Evolutionary conservation across 2,329 filamentous ascomycete species (phyloP), one percentile per base, ranked within the genome.

Genomic region (Claviceps purpurea): DNA sequence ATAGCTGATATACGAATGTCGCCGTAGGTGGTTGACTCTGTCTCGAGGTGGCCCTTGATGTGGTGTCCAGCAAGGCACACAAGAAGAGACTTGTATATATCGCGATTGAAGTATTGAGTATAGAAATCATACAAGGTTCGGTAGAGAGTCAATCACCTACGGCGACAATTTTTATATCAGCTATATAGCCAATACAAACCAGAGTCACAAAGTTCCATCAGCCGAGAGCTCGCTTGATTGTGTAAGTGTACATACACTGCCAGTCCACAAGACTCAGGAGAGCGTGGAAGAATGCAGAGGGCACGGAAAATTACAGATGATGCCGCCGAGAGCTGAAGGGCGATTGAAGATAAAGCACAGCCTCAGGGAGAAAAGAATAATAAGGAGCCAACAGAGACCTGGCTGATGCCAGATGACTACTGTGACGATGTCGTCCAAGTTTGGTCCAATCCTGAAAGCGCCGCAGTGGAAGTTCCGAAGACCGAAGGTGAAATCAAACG

Each of bases 181-280:
- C 30, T 11, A 52, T 41, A 43, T 20, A 48, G 40, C 30, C 6
- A 37, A 26, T 38, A 40, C 37, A 43, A 14, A 49, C 16, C n/a
- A 49, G 7, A 30, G 26, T 18, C 47, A 50, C 52, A 40, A 40
- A n/a, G 48, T 44, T 47, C 49, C 52, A 47, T 44, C 46, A 50
- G 52, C 50, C 52, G 48, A 52, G 50, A 47, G 26, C 51, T 57
- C 54, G 56, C 56, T 57, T 56, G 56, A 16, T 46, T 52, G 44
- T 39, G 43, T 30, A 34, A 24, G 52, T 49, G 45, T 39, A 46
- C 49, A 4, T 20, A 20, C 53, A 38, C 42, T 34, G 37, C 41
- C 34, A 22, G 18, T 41, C 16, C 11, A 43, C 30, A 34, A 34
- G 30, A 1, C 11, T 34, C 10, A 11, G 30, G 3, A 34, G 10